A percentile compares a stretch with the other conserved stretches of the same genome.
These are phyloP conservation scores for Penicillium daleae DNA, from an alignment of 495 filamentous ascomycete genomes.

Conservation along the genomic window DNA sequence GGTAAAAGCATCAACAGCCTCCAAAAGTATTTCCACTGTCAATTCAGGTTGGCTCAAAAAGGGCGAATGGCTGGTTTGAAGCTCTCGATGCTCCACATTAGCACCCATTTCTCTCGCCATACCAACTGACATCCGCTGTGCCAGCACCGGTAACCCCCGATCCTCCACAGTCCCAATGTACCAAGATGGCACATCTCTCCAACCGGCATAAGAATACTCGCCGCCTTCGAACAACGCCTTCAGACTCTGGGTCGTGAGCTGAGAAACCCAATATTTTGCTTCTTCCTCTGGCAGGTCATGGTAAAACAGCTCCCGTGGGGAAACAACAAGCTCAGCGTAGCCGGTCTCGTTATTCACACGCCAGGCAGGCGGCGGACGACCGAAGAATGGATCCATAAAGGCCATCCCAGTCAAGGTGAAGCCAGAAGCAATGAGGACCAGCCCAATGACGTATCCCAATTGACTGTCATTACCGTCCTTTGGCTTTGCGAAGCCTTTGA, in stretches of 20 bases:
- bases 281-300: slow-evolving; percentile 36
- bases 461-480: slow-evolving; percentile 16
- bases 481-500: slow-evolving; percentile 45
- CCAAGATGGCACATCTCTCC: slow-evolving; percentile 36
- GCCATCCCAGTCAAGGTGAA: slow-evolving; percentile 28
- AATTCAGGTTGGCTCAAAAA: slow-evolving; percentile 38
- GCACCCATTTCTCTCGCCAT: slow-evolving; percentile 36
- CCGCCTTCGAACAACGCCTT: slow-evolving; percentile 39
- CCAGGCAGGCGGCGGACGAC: slow-evolving; percentile 31
- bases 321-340: slow-evolving; percentile 32
- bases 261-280: slow-evolving; percentile 28
- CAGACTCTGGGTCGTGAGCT: slow-evolving; percentile 36
- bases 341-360: slow-evolving; percentile 29
- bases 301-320: slow-evolving; percentile 38
- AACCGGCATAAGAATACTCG: slow-evolving; percentile 37
- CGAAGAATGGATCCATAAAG: slow-evolving; percentile 39
- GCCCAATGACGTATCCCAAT: slow-evolving; percentile 43
- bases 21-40: slow-evolving; percentile 31
- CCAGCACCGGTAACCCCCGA: slow-evolving; percentile 34
- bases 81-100: slow-evolving; percentile 33
- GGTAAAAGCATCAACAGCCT: slow-evolving; percentile 34
- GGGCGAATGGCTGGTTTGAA: slow-evolving; percentile 39
- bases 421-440: slow-evolving; percentile 47
- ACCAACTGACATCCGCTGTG: slow-evolving; percentile 37
- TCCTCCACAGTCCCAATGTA: slow-evolving; percentile 42